phyloP scores from a whole-genome alignment of 352 stramenopile genomes.

The Phytopythium helicoides region DNA sequence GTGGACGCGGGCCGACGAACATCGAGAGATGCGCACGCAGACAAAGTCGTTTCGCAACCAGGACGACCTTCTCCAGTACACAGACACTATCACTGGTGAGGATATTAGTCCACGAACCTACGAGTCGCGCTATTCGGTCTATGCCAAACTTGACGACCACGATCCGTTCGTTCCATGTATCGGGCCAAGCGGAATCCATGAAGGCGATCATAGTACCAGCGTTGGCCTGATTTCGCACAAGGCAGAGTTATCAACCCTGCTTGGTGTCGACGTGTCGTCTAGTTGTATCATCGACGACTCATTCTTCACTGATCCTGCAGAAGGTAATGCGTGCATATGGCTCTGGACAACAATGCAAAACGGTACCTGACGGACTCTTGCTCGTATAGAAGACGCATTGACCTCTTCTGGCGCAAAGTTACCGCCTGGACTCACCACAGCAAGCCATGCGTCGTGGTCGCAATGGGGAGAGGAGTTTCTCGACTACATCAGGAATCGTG shows the following conservation, averaged over 20 bases:
- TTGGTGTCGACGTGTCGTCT: constrained; percentile 37
- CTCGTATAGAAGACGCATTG: no score
- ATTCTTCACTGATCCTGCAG: constrained; percentile 21
- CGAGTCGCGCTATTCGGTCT: constrained; percentile 45
- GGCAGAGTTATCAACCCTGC: constrained; percentile 10
- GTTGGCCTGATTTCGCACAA: not conserved
- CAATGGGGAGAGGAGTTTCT: not conserved
- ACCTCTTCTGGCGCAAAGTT: not conserved
- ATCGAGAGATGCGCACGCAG: constrained; percentile 37
- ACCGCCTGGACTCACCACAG: not conserved
- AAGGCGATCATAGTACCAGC: no score
- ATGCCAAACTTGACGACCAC: constrained; percentile 23
- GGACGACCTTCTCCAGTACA: constrained; percentile 51
- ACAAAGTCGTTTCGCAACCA: constrained; percentile 24
- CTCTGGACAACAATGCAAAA: no score
- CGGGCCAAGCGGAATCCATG: no score
- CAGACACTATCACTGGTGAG: constrained; percentile 34
- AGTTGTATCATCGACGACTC: constrained; percentile 38
- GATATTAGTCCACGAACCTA: constrained; percentile 35
- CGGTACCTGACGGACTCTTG: no score
- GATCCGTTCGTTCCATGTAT: constrained; percentile 30
- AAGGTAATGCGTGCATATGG: no score
- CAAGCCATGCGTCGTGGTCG: not conserved
- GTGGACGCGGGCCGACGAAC: constrained; percentile 36
- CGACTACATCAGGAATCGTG: constrained; percentile 1